Evolutionary conservation across 768 basidiomycete genomes (phyloP).

Genomic region (Vararia minispora): DNA sequence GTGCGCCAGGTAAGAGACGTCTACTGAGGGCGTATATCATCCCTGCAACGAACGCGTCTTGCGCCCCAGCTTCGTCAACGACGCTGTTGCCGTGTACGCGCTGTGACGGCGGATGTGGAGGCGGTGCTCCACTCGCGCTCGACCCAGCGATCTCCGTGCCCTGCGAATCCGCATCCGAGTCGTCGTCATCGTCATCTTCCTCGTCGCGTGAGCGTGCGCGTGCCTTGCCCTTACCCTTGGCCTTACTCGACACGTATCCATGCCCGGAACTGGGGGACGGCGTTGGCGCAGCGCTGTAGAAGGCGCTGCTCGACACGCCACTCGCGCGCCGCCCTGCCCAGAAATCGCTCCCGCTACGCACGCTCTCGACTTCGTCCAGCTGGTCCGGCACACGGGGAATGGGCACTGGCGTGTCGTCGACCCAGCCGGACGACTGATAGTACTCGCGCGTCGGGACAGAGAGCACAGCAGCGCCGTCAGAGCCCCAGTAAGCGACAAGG

Average conservation of each 20-base stretch:
- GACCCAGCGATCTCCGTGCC: conserved; percentile 41
- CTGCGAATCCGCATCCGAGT: conserved; percentile 51
- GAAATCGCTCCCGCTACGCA: conserved; percentile 64
- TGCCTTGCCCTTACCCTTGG: not conserved
- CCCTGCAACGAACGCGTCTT: conserved; percentile 77
- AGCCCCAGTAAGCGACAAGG: conserved; percentile 74
- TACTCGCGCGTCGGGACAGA: conserved; percentile 79
- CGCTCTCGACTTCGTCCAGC: conserved; percentile 27
- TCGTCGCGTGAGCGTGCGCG: conserved; percentile 17
- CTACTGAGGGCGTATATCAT: conserved; percentile 79
- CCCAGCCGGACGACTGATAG: conserved; percentile 79
- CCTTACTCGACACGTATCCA: conserved; percentile 7
- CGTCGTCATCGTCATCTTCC: conserved; percentile 39
- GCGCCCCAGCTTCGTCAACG: conserved; percentile 66
- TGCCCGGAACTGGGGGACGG: conserved; percentile 4
- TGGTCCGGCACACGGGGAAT: conserved; percentile 11
- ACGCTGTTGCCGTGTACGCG: conserved; percentile 21
- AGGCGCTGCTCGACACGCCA: conserved; percentile 45
- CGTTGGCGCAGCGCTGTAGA: conserved; percentile 27
- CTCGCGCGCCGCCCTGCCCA: conserved; percentile 48
- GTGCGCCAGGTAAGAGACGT: conserved; percentile 58
- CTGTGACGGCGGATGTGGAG: conserved; percentile 2
- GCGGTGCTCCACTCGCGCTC: conserved; percentile 24
- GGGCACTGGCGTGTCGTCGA: conserved; percentile 33
- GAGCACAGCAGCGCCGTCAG: conserved; percentile 69